These are phyloP conservation scores for Candida smagusa DNA, from an alignment of 1,139 yeast species.

Conservation along the genomic window DNA sequence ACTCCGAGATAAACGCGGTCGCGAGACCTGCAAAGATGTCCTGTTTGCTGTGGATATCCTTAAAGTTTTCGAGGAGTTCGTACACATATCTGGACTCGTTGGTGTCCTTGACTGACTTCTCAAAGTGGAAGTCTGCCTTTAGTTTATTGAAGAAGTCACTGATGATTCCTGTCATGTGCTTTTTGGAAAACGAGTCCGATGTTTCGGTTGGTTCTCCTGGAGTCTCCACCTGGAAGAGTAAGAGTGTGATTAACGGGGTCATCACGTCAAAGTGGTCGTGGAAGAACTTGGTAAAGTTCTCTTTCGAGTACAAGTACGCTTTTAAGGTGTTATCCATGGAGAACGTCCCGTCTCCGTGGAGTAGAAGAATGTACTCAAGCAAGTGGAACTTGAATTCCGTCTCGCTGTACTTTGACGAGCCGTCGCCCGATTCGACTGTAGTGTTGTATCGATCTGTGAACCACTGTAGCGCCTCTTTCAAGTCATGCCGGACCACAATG, in stretches of 20 bases:
- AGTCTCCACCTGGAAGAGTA: conserved; percentile 15
- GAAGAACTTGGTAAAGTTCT: conserved; percentile 47
- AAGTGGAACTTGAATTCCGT: conserved; percentile 65
- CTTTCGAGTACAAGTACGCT: conserved; percentile 57
- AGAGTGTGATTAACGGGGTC: conserved; percentile 51
- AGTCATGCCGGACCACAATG: conserved; percentile 32
- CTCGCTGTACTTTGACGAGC: conserved; percentile 7
- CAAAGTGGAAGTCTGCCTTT: conserved; percentile 13
- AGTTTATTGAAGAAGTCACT: conserved; percentile 24
- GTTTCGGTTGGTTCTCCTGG: conserved; percentile 12
- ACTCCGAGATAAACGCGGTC: conserved; percentile 61
- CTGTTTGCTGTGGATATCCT: conserved; percentile 32
- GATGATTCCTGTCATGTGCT: conserved; percentile 14
- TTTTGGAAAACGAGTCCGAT: conserved; percentile 13
- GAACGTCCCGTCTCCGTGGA: conserved; percentile 24
- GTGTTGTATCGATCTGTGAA: conserved; percentile 24
- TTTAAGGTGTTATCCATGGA: conserved; percentile 27
- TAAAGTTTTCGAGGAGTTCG: conserved; percentile 35
- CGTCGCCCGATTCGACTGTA: conserved; percentile 1
- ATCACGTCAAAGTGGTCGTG: conserved; percentile 40
- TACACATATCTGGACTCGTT: conserved; percentile 39
- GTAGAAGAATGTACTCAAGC: conserved; percentile 49
- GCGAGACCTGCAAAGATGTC: conserved; percentile 36
- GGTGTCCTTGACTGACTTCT: conserved; percentile 14
- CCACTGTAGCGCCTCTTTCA: conserved; percentile 36